Percentiles rank a stretch among this genome's conserved stretches.
These are phyloP conservation scores for Fraxinus americana DNA, from an alignment of 257 asterid species.

Conservation along the genomic window DNA sequence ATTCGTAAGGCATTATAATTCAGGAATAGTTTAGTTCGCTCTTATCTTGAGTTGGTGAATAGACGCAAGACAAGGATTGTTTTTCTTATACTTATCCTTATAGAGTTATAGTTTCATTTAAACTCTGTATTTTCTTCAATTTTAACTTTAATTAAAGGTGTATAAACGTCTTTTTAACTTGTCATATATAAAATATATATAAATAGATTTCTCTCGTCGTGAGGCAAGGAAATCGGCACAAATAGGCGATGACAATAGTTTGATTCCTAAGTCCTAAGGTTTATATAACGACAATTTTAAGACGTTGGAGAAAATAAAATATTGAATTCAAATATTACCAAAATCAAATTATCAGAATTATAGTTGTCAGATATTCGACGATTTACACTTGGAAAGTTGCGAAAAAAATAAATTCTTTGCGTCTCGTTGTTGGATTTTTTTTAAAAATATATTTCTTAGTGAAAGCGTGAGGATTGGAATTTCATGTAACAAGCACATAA, in stretches of 20 bases:
- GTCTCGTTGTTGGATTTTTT: neutral
- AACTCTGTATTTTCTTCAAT: neutral
- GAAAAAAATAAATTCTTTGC: neutral
- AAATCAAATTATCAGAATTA: neutral
- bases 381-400: no score
- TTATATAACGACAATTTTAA: neutral
- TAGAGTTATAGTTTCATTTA: constrained; percentile 3
- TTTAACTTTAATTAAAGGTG: neutral
- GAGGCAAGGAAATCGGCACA: neutral
- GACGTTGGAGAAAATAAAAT: neutral
- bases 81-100: constrained; percentile 9
- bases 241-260: neutral
- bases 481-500: constrained; percentile 18
- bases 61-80: constrained; percentile 2
- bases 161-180: neutral
- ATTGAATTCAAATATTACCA: neutral
- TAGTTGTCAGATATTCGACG: neutral
- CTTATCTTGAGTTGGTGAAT: no score
- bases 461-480: neutral
- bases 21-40: no score
- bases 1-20: no score
- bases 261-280: neutral
- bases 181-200: no score
- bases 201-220: no score
- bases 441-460: no score